Evolutionary conservation across 176 grass and related monocot genomes (phyloP), one percentile per base, ranked within the genome.

Genomic region (Secale cereale): DNA sequence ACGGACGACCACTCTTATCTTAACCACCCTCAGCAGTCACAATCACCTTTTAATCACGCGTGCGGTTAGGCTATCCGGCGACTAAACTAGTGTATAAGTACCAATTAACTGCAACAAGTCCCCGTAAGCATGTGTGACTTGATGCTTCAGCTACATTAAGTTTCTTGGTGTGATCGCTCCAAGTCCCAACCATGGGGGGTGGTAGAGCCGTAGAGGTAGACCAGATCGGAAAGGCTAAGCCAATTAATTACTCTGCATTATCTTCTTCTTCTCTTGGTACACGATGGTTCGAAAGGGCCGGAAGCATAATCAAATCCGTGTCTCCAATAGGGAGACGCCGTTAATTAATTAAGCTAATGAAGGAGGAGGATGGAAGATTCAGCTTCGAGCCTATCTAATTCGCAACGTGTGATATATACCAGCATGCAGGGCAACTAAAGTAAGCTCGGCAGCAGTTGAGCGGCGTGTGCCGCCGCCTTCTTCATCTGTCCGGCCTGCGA

Each of bases 201-300:
- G 78, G 37, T 80, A 80, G 61, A 80, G 78, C 78, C 60, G 73
- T 70, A 83, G 74, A 83, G 74, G 52, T 88, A 62, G 80, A 62
- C 74, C 20, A 20, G 39, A 41, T 32, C 43, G 27, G 14, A 50
- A 70, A 48, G 41, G 25, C 71, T 74, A 74, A 43, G 26, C 6
- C 20, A 81, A 65, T 76, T 20, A 28, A 27, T 22, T 76, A 54
- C 7, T 87, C 10, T 87, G 32, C 45, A 43, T 88, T 80, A 84
- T 85, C 82, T 65, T 85, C 35, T 76, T 72, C 10, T 36, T 8
- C 0, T 19, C 22, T 17, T 79, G 50, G 70, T 69, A 52, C 70
- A 73, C 19, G 71, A 77, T 54, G 25, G 19, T 43, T n/a, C 57
- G 65, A 56, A 57, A 78, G 52, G 20, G 45, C 12, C 4, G 59